Evolutionary conservation across 106 monocot species (phyloP).

Genomic region (Triglochin maritima): DNA sequence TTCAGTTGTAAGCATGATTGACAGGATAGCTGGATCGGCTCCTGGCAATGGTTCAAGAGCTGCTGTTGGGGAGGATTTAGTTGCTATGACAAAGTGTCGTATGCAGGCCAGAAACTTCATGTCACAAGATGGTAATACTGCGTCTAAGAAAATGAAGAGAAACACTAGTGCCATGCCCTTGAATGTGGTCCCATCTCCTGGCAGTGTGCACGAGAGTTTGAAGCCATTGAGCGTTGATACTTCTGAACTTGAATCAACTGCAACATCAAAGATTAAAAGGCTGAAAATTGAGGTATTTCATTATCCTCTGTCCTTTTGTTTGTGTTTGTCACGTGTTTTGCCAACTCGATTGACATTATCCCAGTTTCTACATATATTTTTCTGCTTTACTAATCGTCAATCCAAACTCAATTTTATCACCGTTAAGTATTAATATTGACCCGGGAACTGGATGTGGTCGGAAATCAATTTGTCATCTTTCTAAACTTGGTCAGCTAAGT

Average conservation of each 20-base stretch:
- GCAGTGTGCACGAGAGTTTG: conserved; percentile 11
- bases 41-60: conserved; percentile 25
- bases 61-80: conserved; percentile 21
- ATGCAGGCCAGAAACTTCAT: conserved; percentile 27
- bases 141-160: conserved; percentile 19
- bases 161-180: conserved; percentile 13
- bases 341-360: no score
- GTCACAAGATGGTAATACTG: conserved; percentile 14
- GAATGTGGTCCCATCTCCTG: conserved; percentile 14
- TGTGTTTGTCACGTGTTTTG: neutral
- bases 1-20: conserved; percentile 27
- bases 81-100: conserved; percentile 21
- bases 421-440: no score
- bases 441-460: no score
- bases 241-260: conserved; percentile 13
- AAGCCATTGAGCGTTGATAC: conserved; percentile 2
- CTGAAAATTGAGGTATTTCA: conserved; percentile 1
- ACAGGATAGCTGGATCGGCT: conserved; percentile 16
- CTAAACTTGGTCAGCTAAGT: no score
- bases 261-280: conserved; percentile 16
- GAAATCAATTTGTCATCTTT: no score
- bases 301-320: neutral
- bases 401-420: no score
- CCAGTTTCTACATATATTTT: neutral
- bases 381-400: neutral